Evolutionary conservation across 345 rosid species (phyloP).

Genomic region (Salix koriyanagi): DNA sequence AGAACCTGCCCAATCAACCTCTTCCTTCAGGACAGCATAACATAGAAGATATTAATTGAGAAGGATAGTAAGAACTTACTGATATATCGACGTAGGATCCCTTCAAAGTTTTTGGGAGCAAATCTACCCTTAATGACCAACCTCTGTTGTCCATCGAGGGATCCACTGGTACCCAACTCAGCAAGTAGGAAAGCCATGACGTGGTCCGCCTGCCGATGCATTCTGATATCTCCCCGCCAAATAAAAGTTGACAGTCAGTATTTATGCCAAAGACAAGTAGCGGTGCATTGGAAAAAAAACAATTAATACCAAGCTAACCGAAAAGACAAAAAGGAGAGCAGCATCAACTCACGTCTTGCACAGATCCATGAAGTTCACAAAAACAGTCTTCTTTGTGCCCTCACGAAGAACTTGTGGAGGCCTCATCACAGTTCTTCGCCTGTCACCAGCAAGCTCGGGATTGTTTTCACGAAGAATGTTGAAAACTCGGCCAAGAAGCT

Average conservation of each 20-base stretch:
- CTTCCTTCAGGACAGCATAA: not conserved
- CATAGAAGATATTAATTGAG: slow-evolving; percentile 1
- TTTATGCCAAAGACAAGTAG: not conserved
- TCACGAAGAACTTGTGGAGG: slow-evolving; percentile 98
- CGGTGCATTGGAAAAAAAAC: not conserved
- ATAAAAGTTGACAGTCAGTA: not conserved
- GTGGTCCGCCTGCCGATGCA: slow-evolving; percentile 95
- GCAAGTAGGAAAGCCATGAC: slow-evolving; percentile 88
- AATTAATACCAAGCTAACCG: too few species aligned
- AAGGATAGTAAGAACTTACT: slow-evolving; percentile 42
- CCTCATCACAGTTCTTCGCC: slow-evolving; percentile 96
- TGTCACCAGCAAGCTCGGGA: slow-evolving; percentile 94
- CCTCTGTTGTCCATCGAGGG: slow-evolving; percentile 89
- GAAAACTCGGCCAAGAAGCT: slow-evolving; percentile 89
- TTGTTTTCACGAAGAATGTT: slow-evolving; percentile 89
- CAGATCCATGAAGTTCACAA: slow-evolving; percentile 94
- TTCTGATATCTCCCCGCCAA: slow-evolving; percentile 34
- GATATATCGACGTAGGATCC: slow-evolving; percentile 77
- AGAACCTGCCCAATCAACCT: not conserved
- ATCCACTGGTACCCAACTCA: slow-evolving; percentile 94
- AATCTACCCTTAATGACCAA: slow-evolving; percentile 89
- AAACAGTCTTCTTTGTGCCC: slow-evolving; percentile 96
- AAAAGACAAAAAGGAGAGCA: not conserved
- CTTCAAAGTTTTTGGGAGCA: slow-evolving; percentile 89
- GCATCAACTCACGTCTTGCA: slow-evolving; percentile 64